Conservation (phyloP, 1,284 basidiomycete genomes). For the Cryptococcus sp. region DNA sequence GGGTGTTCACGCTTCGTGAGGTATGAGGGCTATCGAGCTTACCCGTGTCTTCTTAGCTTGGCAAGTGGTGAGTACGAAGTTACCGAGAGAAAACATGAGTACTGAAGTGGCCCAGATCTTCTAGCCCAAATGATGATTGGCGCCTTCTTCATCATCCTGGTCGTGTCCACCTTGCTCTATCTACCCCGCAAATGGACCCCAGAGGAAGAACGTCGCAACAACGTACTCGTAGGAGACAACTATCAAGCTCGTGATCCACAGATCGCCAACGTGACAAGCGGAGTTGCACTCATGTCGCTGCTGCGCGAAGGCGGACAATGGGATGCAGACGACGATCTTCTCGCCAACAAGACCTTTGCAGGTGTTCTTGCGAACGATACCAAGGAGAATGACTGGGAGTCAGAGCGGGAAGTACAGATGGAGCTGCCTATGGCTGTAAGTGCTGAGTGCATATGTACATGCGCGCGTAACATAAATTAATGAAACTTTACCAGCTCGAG, state of each 20-base stretch:
- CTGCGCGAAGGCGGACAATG: constrained; percentile 39
- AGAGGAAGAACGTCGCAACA: neutral
- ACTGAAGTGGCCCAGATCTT: constrained; percentile 10
- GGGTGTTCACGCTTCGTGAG: constrained; percentile 7
- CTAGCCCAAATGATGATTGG: constrained; percentile 23
- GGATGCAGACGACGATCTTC: constrained; percentile 31
- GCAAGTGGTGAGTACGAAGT: constrained; percentile 11
- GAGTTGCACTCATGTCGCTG: constrained; percentile 35
- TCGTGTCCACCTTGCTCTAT: constrained; percentile 32
- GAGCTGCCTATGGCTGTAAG: constrained; percentile 16
- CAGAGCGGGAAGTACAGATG: constrained; percentile 2
- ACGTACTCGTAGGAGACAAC: constrained; percentile 29
- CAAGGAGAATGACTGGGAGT: constrained; percentile 13
- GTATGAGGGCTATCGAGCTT: neutral
- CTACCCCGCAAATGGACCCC: constrained; percentile 24
- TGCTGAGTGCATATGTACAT: neutral
- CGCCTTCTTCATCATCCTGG: constrained; percentile 27
- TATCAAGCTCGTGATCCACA: neutral
- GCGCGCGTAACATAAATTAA: neutral
- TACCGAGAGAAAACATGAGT: neutral
- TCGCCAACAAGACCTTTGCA: constrained; percentile 2
- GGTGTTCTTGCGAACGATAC: constrained; percentile 1
- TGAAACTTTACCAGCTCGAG: constrained; percentile 15
- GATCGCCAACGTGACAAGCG: constrained; percentile 14
- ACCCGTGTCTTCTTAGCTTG: neutral